phyloP scores from a whole-genome alignment of 2,329 filamentous ascomycete genomes.

The Metarhizium album region DNA sequence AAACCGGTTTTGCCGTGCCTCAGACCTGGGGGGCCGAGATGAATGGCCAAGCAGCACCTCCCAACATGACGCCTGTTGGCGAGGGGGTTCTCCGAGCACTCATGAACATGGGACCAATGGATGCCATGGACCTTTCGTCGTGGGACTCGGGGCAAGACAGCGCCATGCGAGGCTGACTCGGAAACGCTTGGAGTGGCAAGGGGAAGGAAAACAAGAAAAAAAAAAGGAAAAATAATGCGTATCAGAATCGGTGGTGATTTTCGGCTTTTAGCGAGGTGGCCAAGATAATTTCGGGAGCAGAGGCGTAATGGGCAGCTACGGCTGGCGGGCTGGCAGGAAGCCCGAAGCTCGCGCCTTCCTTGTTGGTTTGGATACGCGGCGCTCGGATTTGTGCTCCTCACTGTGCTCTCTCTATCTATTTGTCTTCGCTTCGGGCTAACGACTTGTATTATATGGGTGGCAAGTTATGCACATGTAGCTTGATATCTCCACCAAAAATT shows the following conservation, averaged over 20 bases:
- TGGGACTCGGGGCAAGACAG: constrained; percentile 31
- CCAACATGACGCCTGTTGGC: constrained; percentile 41
- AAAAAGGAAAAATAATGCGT: background rate
- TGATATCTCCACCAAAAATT: background rate
- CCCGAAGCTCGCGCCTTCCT: background rate
- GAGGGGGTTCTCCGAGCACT: constrained; percentile 47
- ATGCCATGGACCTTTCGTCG: constrained; percentile 44
- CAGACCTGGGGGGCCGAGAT: constrained; percentile 34
- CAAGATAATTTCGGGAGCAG: background rate
- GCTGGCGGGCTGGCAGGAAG: constrained; percentile 2
- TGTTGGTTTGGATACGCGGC: background rate
- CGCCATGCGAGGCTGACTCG: constrained; percentile 8
- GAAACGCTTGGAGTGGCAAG: background rate
- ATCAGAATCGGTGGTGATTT: background rate
- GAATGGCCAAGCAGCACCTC: constrained; percentile 21
- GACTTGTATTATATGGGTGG: background rate
- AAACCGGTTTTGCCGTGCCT: constrained; percentile 28
- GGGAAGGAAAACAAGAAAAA: background rate
- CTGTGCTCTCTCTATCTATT: background rate
- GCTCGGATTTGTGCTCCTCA: background rate
- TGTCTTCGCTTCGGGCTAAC: background rate
- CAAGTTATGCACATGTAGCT: background rate
- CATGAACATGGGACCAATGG: constrained; percentile 49
- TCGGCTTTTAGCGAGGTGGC: background rate
- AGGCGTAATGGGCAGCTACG: constrained; percentile 7